phyloP scores from a whole-genome alignment of 371 early-diverging fungal genomes.

The Amoeboaphelidium occidentale region DNA sequence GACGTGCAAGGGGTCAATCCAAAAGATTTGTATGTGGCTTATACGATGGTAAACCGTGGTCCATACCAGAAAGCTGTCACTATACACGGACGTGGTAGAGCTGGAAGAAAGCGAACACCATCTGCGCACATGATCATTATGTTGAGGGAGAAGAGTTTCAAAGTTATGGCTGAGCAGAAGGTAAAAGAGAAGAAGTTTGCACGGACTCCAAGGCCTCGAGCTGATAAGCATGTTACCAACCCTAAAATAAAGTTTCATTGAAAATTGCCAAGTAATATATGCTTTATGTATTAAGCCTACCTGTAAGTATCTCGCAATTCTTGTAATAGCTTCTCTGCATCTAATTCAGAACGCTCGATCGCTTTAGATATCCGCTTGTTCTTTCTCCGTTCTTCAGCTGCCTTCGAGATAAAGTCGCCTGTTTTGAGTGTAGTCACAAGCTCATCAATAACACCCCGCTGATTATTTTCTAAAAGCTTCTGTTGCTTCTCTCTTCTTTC shows the following conservation, averaged over 20 bases:
- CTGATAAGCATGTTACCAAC: neutral
- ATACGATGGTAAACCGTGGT: neutral
- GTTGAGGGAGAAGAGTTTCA: neutral
- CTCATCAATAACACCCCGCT: neutral
- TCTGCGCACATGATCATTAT: neutral
- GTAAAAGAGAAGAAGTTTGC: neutral
- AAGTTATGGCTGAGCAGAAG: neutral
- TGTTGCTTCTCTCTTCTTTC: neutral
- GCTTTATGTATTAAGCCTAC: neutral
- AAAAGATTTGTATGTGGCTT: neutral
- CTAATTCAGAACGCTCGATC: neutral
- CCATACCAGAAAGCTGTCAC: neutral
- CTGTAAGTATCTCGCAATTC: neutral
- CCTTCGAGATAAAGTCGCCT: neutral
- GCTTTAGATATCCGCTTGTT: neutral
- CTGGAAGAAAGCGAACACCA: neutral
- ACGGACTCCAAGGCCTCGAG: neutral
- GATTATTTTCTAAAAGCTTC: neutral
- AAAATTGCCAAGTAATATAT: neutral
- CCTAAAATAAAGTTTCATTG: neutral
- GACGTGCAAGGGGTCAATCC: neutral
- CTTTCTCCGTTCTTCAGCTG: neutral
- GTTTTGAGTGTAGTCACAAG: neutral
- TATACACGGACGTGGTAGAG: neutral
- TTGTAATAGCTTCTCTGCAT: neutral